Base-by-base conservation (phyloP, 2,329 filamentous ascomycete genomes). In the Fusarium pseudocircinatum region DNA sequence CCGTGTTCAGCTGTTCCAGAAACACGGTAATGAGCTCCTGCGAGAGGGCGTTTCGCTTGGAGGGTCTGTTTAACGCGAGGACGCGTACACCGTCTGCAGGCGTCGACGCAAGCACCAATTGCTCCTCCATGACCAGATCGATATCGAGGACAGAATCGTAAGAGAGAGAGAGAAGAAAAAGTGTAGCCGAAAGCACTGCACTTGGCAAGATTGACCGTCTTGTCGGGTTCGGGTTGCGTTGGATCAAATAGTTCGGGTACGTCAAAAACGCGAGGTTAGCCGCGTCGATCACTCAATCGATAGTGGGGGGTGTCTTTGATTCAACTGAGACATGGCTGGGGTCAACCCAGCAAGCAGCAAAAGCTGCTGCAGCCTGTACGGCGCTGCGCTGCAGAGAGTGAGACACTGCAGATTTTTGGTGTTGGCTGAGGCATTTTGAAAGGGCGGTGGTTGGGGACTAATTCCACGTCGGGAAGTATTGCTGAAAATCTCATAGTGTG, bases 31-130 rank as follows among this genome's bases (percentile, higher is more conserved):
- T 86, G 82, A 89, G 85, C 52, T 78, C 78, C 62, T 84, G 81
- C 4, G 87, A 89, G 72, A 90, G 85, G 28, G 89, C 88, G 82
- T 91, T 90, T 71, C 87, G 84, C 75, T 90, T 89, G 36, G 83
- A 82, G 6, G 87, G 88, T 10, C 88, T 84, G 79, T 89, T 88
- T 62, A 89, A 78, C 22, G 85, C 84, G 60, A 89, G 74, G 16
- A 88, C 77, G 22, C 86, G 81, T 36, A 89, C 82, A 44, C 81
- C 82, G 15, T 78, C 76, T 22, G 67, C 69, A 11, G 81, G 75
- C 44, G 79, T 76, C 18, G 77, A 77, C 46, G 77, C 70, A 20
- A 78, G 68, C 28, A 81, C 67, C 13, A 78, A 32, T 20, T 63
- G 47, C 26, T 75, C 54, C n/a, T 46, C 69, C 74, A 74, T 75